A percentile compares a stretch with the other conserved stretches of the same genome.
phyloP scores from a whole-genome alignment of 495 filamentous ascomycete species.

The Thermochaetoides thermophila region DNA sequence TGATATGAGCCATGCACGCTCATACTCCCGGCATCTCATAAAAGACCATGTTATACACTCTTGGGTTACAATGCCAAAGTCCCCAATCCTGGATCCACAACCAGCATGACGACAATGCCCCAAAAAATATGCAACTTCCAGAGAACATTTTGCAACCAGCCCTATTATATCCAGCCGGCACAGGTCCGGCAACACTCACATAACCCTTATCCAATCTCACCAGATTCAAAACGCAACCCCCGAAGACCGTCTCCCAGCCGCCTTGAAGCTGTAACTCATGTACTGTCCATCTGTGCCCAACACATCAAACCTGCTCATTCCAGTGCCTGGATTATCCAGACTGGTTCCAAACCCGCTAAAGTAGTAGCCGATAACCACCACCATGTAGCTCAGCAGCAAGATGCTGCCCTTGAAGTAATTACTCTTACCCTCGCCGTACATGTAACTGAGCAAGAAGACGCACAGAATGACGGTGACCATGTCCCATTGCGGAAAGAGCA shows the following conservation, averaged over 20 bases:
- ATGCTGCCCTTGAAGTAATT: conserved; percentile 91
- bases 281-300: conserved; percentile 37
- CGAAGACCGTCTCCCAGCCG: conserved; percentile 29
- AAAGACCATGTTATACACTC: too few relatives aligned
- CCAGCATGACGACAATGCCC: too few relatives aligned
- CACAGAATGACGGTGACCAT: conserved; percentile 96
- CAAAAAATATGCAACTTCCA: too few relatives aligned
- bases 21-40: too few relatives aligned
- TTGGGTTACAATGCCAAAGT: too few relatives aligned
- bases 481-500: conserved; percentile 98
- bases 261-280: conserved; percentile 35
- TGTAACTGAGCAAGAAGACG: conserved; percentile 91
- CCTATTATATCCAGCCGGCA: too few relatives aligned
- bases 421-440: conserved; percentile 96
- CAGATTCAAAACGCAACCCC: conserved; percentile 20
- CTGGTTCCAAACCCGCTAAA: conserved; percentile 59
- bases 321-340: conserved; percentile 40
- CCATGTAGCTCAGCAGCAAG: conserved; percentile 82
- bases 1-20: too few relatives aligned
- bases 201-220: background rate
- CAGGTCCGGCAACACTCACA: too few relatives aligned
- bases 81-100: too few relatives aligned
- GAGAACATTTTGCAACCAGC: too few relatives aligned
- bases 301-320: conserved; percentile 55
- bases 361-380: conserved; percentile 85